These are phyloP conservation scores for Candida odintsovae DNA, from an alignment of 805 yeast species.

Conservation along the genomic window DNA sequence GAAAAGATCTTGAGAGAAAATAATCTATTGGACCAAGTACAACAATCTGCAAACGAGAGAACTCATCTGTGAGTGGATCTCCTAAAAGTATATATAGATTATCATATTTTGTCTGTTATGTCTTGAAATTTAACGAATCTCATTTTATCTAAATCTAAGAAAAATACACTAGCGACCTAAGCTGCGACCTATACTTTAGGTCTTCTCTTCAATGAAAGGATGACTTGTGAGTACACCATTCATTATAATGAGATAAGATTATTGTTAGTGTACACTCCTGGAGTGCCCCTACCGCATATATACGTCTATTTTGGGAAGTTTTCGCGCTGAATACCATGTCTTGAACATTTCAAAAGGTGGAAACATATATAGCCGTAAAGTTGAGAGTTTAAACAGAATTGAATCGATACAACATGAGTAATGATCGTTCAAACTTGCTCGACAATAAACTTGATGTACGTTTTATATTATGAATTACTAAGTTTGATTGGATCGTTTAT, in stretches of 20 bases:
- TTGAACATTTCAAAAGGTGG: not conserved
- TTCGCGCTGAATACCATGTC: not conserved
- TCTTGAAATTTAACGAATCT: not conserved
- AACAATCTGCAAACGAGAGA: conserved; percentile 11
- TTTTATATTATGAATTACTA: not conserved
- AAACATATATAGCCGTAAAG: not conserved
- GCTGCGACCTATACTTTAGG: too few relatives aligned
- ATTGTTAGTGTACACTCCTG: too few relatives aligned
- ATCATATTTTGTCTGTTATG: not conserved
- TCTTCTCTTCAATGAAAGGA: too few relatives aligned
- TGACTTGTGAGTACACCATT: too few relatives aligned
- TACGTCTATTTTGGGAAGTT: not conserved
- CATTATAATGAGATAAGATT: too few relatives aligned
- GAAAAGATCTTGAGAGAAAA: conserved; percentile 27
- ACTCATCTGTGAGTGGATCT: conserved; percentile 10
- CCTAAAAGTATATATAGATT: not conserved
- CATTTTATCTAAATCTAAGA: not conserved
- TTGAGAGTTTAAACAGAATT: not conserved
- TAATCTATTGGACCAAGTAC: conserved; percentile 12
- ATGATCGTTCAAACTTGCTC: not conserved
- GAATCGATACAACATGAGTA: not conserved
- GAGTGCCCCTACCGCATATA: too few relatives aligned
- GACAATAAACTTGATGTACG: not conserved
- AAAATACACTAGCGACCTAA: too few relatives aligned
- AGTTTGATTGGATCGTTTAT: not conserved